These are phyloP conservation scores for Erodium chrysanthum DNA, from an alignment of 441 rosid genomes.

Conservation along the genomic window DNA sequence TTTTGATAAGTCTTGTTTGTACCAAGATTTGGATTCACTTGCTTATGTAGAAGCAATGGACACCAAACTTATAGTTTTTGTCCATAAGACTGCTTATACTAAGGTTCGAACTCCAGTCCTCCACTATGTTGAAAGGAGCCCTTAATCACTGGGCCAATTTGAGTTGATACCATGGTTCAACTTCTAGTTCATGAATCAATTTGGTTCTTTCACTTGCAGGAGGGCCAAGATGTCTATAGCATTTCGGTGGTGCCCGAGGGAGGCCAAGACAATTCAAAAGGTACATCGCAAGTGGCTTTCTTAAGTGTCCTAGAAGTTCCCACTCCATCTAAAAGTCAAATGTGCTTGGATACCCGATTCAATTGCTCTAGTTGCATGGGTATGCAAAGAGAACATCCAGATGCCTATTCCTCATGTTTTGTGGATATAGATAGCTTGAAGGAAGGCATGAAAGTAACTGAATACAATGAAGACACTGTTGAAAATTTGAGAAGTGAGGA, in stretches of 20 bases:
- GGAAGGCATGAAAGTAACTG: constrained; percentile 34
- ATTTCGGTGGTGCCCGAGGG: constrained; percentile 59
- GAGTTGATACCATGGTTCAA: too few relatives aligned
- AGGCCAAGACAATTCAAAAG: constrained; percentile 31
- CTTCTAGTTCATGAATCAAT: too few relatives aligned
- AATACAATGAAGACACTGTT: constrained; percentile 28
- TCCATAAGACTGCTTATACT: too few relatives aligned
- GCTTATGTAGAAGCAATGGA: too few relatives aligned
- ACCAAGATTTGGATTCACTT: too few relatives aligned
- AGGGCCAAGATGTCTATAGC: constrained; percentile 44
- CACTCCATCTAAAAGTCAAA: constrained; percentile 1
- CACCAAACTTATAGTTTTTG: too few relatives aligned
- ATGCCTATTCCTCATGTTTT: constrained; percentile 48
- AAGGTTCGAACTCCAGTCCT: too few relatives aligned
- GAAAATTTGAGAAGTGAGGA: constrained; percentile 33
- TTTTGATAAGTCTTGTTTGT: too few relatives aligned
- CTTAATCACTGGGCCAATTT: too few relatives aligned
- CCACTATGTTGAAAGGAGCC: too few relatives aligned
- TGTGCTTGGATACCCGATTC: too few relatives aligned
- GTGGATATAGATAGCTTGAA: constrained; percentile 57
- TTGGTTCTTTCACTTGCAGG: constrained; percentile 30
- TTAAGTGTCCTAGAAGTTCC: constrained; percentile 61
- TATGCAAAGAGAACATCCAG: constrained; percentile 44
- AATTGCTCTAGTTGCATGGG: constrained; percentile 42
- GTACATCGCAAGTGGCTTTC: constrained; percentile 43